Conservation (phyloP, 768 basidiomycete genomes). For the Mycena kentingensis region DNA sequence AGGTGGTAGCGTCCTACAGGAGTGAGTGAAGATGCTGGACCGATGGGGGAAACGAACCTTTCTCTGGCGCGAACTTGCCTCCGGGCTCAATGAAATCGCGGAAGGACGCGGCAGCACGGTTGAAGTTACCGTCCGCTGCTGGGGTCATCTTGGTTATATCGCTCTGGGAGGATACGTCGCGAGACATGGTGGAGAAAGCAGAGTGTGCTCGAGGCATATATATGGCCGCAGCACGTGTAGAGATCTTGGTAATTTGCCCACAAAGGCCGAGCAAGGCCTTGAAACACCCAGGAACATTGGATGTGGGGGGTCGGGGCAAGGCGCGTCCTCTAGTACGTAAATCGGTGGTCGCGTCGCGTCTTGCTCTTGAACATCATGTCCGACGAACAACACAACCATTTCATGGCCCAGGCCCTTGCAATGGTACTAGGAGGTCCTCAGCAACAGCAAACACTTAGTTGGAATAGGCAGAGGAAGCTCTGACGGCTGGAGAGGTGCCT, state of each 20-base stretch:
- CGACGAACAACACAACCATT: conserved; percentile 2
- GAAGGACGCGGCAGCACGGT: conserved; percentile 48
- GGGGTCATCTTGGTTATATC: conserved; percentile 50
- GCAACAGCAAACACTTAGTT: conserved; percentile 14
- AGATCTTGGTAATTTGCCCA: background rate
- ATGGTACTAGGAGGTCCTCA: conserved; percentile 55
- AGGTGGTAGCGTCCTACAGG: conserved; percentile 64
- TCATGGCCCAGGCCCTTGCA: conserved; percentile 76
- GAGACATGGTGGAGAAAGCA: background rate
- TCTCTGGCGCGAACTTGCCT: conserved; percentile 61
- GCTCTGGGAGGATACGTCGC: conserved; percentile 22
- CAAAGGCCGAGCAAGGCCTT: background rate
- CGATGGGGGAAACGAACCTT: conserved; percentile 39
- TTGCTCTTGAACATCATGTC: background rate
- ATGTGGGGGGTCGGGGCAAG: background rate
- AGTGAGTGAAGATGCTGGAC: background rate
- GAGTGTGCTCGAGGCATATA: background rate
- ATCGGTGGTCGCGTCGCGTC: background rate
- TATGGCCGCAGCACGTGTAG: background rate
- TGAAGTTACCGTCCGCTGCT: conserved; percentile 56
- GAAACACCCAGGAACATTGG: background rate
- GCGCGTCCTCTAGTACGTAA: background rate
- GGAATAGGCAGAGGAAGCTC: conserved; percentile 78
- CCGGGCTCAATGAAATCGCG: conserved; percentile 48
- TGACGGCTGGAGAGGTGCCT: conserved; percentile 85